Evolutionary conservation across 495 filamentous ascomycete species (phyloP).

Genomic region (Rhypophila decipiens): DNA sequence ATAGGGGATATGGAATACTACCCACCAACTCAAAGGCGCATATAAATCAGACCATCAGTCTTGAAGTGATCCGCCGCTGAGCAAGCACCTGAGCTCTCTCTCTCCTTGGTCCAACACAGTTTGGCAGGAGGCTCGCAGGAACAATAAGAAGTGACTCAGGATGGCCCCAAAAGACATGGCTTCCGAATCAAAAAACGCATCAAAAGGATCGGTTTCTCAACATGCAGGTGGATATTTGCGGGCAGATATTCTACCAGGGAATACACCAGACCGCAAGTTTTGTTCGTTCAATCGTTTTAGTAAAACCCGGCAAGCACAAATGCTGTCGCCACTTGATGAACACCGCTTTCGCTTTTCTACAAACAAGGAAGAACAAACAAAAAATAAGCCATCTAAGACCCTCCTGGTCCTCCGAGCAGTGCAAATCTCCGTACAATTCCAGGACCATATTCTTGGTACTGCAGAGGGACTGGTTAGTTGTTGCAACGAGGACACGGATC

Average conservation of each 20-base stretch:
- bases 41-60: not conserved
- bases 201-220: too few species aligned
- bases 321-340: slow-evolving; percentile 10
- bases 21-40: not conserved
- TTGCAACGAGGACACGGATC: too few species aligned
- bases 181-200: too few species aligned
- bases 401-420: slow-evolving; percentile 84
- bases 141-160: too few species aligned
- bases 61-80: not conserved
- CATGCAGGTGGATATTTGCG: too few species aligned
- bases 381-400: slow-evolving; percentile 33
- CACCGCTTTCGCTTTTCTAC: slow-evolving; percentile 18
- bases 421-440: slow-evolving; percentile 95
- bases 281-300: slow-evolving; percentile 15
- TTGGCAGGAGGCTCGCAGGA: too few species aligned
- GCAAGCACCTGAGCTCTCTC: too few species aligned
- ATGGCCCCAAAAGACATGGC: too few species aligned
- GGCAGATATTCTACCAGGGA: too few species aligned
- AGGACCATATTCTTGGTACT: slow-evolving; percentile 91
- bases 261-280: too few species aligned
- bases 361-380: not conserved
- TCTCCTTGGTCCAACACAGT: too few species aligned
- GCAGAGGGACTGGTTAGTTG: slow-evolving; percentile 10
- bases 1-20: not conserved
- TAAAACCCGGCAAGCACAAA: slow-evolving; percentile 6